A percentile compares a stretch with the other conserved stretches of the same genome.
Conservation (phyloP, 2,329 filamentous ascomycete species). For the Juglanconis sp. region DNA sequence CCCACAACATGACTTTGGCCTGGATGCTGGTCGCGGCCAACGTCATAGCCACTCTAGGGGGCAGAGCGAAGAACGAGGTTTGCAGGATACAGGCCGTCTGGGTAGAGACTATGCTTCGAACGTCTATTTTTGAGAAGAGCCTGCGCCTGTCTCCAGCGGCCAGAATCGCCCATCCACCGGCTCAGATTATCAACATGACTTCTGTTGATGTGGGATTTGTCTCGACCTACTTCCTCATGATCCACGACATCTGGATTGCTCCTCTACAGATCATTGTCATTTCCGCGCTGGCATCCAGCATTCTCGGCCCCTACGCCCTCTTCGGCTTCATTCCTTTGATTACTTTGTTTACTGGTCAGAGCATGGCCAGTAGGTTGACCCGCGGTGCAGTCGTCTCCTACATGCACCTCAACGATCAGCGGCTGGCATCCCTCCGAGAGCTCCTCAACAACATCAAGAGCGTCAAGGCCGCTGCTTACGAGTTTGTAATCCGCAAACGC, state of each 20-base stretch:
- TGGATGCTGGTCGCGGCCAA: constrained; percentile 1
- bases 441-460: constrained; percentile 7
- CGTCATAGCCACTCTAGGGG: background rate
- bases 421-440: constrained; percentile 1
- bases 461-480: constrained; percentile 4
- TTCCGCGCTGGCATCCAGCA: background rate
- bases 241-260: constrained; percentile 4
- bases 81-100: background rate
- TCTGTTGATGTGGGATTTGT: constrained; percentile 7
- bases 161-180: background rate
- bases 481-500: background rate
- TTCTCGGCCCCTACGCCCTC: background rate
- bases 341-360: constrained; percentile 1
- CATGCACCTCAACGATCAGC: constrained; percentile 1
- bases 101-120: constrained; percentile 1
- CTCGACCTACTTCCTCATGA: background rate
- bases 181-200: constrained; percentile 6
- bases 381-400: background rate
- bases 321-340: background rate
- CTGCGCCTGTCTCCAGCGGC: constrained; percentile 1
- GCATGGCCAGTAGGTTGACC: constrained; percentile 1
- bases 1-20: background rate
- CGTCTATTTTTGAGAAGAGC: constrained; percentile 4
- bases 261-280: constrained; percentile 1
- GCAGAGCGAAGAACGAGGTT: constrained; percentile 8